Evolutionary conservation across 148 eudicot species (phyloP), one percentile per base, ranked within the genome.

Genomic region (Camellia lanceoleosa): DNA sequence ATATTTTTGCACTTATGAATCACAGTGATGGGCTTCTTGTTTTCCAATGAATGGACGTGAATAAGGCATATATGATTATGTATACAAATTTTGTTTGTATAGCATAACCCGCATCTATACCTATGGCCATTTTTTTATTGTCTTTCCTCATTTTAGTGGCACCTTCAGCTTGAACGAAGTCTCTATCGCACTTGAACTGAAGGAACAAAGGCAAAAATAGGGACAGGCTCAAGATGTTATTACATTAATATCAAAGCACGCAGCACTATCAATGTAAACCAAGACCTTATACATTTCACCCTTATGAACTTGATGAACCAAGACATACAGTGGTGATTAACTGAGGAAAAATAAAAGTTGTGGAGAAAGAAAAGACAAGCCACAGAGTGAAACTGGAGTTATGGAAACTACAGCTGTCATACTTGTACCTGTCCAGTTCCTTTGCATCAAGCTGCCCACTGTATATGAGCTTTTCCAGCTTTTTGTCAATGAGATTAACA

Each of bases 371-470:
- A 14, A 71, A 43, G 13, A 23, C 20, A n/a, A 8, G n/a, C 18
- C 15, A 51, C 47, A 77, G n/a, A 77, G 23, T 9, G 14, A 38
- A 65, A 52, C 4, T 47, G 20, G 18, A 67, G n/a, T 73, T 15
- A 58, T 51, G 63, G 72, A 51, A 65, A 75, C 60, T 63, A 82
- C 47, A 58, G 41, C 2, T 74, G n/a, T 16, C 13, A 71, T 15
- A 79, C 7, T 55, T 54, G 63, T 86, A 93, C 98, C 97, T 93
- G 90, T 96, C 99, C 13, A 96, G 89, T 71, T 93, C 98, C 81
- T 92, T 92, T 54, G 95, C 79, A 86, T 96, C 99, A 78, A 96
- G 97, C 79, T 96, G 90, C 47, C 99, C 99, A 83, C 98, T 92
- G 76, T 96, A 96, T 77, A 96, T 91, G 68, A 96, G 86, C 85